phyloP scores from a whole-genome alignment of 805 yeast species.

The Saccharomycopsis fodiens region DNA sequence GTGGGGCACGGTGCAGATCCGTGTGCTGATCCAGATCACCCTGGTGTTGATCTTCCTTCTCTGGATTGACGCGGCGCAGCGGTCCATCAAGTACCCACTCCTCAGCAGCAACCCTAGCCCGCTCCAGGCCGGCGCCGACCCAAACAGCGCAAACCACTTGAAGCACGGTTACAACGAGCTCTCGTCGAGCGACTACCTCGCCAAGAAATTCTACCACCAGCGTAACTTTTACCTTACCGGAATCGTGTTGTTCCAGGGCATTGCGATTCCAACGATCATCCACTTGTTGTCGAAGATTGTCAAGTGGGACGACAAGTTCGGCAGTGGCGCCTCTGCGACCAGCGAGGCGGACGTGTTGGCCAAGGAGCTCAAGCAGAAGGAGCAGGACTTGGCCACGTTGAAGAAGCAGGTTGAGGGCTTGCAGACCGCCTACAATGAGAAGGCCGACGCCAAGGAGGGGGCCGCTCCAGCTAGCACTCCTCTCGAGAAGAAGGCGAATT shows the following conservation, averaged over 20 bases:
- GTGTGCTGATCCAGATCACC: constrained; percentile 37
- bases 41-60: constrained; percentile 38
- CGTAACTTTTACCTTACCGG: constrained; percentile 58
- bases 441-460: too few relatives aligned
- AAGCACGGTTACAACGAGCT: constrained; percentile 21
- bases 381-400: constrained; percentile 38
- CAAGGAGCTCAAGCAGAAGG: constrained; percentile 32
- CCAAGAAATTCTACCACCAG: constrained; percentile 55
- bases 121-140: constrained; percentile 20
- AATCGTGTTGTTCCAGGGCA: constrained; percentile 47
- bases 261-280: constrained; percentile 48
- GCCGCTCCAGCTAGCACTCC: too few relatives aligned
- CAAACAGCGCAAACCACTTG: constrained; percentile 19
- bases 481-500: too few relatives aligned
- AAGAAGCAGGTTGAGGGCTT: constrained; percentile 44
- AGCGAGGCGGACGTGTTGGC: constrained; percentile 19
- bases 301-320: constrained; percentile 33
- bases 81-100: constrained; percentile 28
- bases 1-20: constrained; percentile 33
- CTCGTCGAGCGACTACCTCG: constrained; percentile 43
- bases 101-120: background rate
- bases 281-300: constrained; percentile 47
- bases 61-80: constrained; percentile 47
- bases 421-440: constrained; percentile 41
- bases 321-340: constrained; percentile 16